phyloP scores from a whole-genome alignment of 2,329 filamentous ascomycete genomes.

The Pyrenochaeta sp. region DNA sequence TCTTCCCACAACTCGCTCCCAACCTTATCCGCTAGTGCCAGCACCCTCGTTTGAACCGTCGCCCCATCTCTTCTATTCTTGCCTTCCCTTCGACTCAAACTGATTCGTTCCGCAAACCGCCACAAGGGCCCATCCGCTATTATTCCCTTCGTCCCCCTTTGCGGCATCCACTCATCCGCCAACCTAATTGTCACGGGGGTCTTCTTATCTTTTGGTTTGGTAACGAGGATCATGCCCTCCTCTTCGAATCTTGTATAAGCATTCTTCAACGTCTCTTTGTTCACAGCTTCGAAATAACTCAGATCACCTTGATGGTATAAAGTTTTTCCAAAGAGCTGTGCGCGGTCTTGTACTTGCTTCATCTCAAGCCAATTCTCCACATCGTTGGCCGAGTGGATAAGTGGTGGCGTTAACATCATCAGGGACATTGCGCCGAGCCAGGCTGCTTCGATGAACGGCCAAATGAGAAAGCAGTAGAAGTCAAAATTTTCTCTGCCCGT shows the following conservation, averaged over 20 bases:
- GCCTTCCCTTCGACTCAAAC: slow-evolving; percentile 82
- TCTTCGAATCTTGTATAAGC: slow-evolving; percentile 88
- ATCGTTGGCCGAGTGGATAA: slow-evolving; percentile 51
- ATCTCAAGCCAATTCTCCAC: slow-evolving; percentile 80
- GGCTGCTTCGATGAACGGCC: slow-evolving; percentile 94
- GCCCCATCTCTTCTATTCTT: slow-evolving; percentile 96
- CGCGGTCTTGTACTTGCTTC: slow-evolving; percentile 79
- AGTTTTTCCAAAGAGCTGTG: slow-evolving; percentile 89
- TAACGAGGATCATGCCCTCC: slow-evolving; percentile 82
- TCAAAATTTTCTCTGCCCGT: slow-evolving; percentile 93
- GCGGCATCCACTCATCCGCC: slow-evolving; percentile 76
- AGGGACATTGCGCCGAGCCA: slow-evolving; percentile 92
- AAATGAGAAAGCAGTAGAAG: slow-evolving; percentile 98
- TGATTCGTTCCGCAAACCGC: slow-evolving; percentile 91
- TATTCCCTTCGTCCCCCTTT: slow-evolving; percentile 65
- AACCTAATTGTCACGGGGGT: slow-evolving; percentile 71
- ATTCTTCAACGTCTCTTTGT: slow-evolving; percentile 97
- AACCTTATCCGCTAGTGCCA: slow-evolving; percentile 77
- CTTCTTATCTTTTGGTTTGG: slow-evolving; percentile 71
- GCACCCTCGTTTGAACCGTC: slow-evolving; percentile 83
- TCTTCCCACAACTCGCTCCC: slow-evolving; percentile 73
- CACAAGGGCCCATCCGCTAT: slow-evolving; percentile 79
- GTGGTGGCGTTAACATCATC: slow-evolving; percentile 82
- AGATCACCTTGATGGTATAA: slow-evolving; percentile 97
- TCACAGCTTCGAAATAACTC: slow-evolving; percentile 97